Base-by-base conservation (phyloP, 225 moss, liverwort and hornwort genomes). In the Pseudisothecium myosuroides region DNA sequence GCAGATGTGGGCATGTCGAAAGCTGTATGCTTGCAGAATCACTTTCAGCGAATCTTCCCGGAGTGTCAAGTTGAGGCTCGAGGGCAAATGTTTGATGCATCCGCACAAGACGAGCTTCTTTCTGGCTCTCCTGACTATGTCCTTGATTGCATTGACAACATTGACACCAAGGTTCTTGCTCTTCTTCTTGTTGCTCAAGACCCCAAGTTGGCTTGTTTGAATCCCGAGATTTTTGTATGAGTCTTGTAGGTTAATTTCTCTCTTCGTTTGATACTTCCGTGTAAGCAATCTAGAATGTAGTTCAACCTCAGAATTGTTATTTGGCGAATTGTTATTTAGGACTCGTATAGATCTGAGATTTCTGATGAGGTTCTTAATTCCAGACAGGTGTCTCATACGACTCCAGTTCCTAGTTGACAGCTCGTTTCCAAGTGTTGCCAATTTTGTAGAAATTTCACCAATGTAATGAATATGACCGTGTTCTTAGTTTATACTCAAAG, bases 111-210 rank as follows among this genome's bases (percentile, higher is more conserved):
- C 47, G 96, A 96, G 60, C 94, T 99, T 84, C 96, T 99, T 68
- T 95, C 96, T 89, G 99, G 99, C 84, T 94, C 95, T 90, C 99
- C 99, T 85, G 95, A 97, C 62, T 99, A 95, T 81, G 96, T 99
- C 76, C 93, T 99, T 84, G 99, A 99, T 91, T 99, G 99, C 88
- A 99, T 99, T 77, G 99, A 99, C 91, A 99, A 99, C 91, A 97
- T 99, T 86, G 97, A 99, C 66, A 97, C 97, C 52, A 99, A 99
- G 97, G 98, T 99, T 78, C 79, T 91, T 83, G 55, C 72, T 69
- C 74, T 65, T 59, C 73, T 65, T n/a, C 72, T 71, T 63, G 16
- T 80, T 65, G 17, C 68, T 85, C n/a, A 39, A 88, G 41, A 22
- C 55, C 55, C 56, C 45, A 83, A 73, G 79, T 87, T 80, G 76